Evolutionary conservation across 2,329 filamentous ascomycete genomes (phyloP).

Genomic region (Fusarium tjaetaba): DNA sequence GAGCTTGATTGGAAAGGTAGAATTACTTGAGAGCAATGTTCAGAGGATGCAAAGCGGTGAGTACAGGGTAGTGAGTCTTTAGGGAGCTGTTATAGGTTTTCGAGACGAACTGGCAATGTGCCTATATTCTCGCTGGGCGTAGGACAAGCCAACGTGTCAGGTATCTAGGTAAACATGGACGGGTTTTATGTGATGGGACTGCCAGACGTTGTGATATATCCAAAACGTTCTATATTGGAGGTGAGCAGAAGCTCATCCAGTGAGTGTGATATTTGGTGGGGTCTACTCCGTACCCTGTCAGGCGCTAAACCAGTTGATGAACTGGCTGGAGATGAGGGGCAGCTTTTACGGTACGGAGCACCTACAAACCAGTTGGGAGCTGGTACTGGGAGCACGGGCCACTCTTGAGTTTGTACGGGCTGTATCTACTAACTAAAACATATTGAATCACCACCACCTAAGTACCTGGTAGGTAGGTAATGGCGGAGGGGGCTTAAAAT

Average conservation of each 20-base stretch:
- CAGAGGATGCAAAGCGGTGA: slow-evolving; percentile 35
- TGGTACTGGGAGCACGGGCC: slow-evolving; percentile 16
- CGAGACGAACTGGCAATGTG: neutral
- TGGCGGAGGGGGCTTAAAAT: neutral
- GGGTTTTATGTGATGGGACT: neutral
- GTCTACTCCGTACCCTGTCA: neutral
- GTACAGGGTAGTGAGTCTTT: slow-evolving; percentile 24
- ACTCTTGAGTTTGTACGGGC: neutral
- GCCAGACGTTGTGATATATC: neutral
- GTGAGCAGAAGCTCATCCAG: neutral
- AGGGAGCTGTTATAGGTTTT: neutral
- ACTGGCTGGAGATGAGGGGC: slow-evolving; percentile 26
- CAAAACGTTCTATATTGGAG: slow-evolving; percentile 5
- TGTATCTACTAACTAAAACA: too few species aligned
- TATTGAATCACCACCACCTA: slow-evolving; percentile 1
- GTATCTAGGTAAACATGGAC: neutral
- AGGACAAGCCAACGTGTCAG: neutral
- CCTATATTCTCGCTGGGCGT: neutral
- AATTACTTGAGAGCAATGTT: slow-evolving; percentile 40
- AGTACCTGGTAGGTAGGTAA: neutral
- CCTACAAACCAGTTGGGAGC: neutral
- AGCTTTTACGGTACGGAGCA: neutral
- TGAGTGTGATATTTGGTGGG: slow-evolving; percentile 11
- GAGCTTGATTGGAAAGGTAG: slow-evolving; percentile 43
- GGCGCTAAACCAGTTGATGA: slow-evolving; percentile 25